Conservation (phyloP, 305 asterid genomes). For the Solanum aculeatissimum region DNA sequence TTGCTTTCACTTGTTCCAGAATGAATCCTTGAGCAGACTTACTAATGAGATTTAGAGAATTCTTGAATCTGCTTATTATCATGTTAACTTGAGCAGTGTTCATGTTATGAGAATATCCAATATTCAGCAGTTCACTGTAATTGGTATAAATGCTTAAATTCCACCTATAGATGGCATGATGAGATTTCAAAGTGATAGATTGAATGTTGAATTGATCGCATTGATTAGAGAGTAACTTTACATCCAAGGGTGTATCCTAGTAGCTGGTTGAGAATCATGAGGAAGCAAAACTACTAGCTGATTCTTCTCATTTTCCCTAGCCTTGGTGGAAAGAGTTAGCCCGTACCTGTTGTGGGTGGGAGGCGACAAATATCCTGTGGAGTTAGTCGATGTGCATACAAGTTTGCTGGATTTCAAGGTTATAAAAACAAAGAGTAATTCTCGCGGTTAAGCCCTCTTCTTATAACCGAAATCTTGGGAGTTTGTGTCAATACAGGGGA, state of each 20-base stretch:
- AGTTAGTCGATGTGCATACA: neutral
- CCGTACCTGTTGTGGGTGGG: neutral
- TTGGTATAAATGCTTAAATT: neutral
- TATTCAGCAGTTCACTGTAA: neutral
- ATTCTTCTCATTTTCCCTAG: neutral
- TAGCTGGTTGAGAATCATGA: neutral
- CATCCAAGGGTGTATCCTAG: neutral
- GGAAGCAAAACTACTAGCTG: neutral
- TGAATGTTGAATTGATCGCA: neutral
- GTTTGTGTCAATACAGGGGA: neutral
- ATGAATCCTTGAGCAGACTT: neutral
- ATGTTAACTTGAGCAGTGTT: neutral
- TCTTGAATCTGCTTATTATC: neutral
- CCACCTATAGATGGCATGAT: neutral
- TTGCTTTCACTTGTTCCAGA: neutral
- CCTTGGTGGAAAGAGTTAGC: neutral
- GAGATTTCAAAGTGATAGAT: neutral
- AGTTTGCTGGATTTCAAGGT: neutral
- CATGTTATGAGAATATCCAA: neutral
- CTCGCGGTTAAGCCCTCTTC: neutral
- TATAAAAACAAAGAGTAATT: neutral
- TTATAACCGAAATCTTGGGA: neutral
- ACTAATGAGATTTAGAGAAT: neutral
- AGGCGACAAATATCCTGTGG: neutral
- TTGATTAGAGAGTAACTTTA: neutral